phyloP scores from a whole-genome alignment of 2,329 filamentous ascomycete species.

The Chaetothyriales sp. region DNA sequence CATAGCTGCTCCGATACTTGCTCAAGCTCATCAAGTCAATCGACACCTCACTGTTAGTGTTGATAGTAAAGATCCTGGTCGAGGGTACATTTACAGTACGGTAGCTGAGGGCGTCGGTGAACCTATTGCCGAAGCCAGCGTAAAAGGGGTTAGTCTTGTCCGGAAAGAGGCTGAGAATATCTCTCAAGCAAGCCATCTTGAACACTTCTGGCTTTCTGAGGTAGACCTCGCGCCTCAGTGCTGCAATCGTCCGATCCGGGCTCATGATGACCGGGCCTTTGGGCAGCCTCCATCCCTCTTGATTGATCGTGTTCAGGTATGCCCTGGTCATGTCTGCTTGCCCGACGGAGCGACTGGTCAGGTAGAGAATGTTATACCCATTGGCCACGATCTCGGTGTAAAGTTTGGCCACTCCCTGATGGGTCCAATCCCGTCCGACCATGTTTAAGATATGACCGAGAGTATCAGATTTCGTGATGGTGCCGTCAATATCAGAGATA shows the following conservation, averaged over 20 bases:
- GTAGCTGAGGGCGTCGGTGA: slow-evolving; percentile 93
- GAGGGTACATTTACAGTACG: slow-evolving; percentile 89
- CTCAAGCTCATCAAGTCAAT: slow-evolving; percentile 80
- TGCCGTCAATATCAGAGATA: slow-evolving; percentile 96
- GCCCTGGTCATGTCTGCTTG: slow-evolving; percentile 80
- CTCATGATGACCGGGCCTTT: slow-evolving; percentile 88
- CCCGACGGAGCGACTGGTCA: slow-evolving; percentile 85
- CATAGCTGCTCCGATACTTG: slow-evolving; percentile 91
- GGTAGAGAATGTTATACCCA: slow-evolving; percentile 97
- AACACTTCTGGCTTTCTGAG: slow-evolving; percentile 94
- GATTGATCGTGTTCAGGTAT: slow-evolving; percentile 76
- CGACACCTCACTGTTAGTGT: slow-evolving; percentile 89
- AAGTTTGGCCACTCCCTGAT: slow-evolving; percentile 87
- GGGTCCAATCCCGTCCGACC: slow-evolving; percentile 96
- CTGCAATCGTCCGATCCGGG: slow-evolving; percentile 87
- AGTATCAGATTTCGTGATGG: slow-evolving; percentile 94
- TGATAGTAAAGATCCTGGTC: slow-evolving; percentile 94
- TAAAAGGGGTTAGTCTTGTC: slow-evolving; percentile 73
- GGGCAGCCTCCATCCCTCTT: slow-evolving; percentile 74
- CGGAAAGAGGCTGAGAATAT: slow-evolving; percentile 80
- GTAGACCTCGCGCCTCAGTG: slow-evolving; percentile 80
- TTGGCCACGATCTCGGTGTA: slow-evolving; percentile 92
- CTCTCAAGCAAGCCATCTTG: slow-evolving; percentile 95
- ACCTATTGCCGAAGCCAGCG: slow-evolving; percentile 87
- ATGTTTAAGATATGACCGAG: slow-evolving; percentile 89